phyloP scores from a whole-genome alignment of 176 grass and related monocot species.

The Raddia distichophylla region DNA sequence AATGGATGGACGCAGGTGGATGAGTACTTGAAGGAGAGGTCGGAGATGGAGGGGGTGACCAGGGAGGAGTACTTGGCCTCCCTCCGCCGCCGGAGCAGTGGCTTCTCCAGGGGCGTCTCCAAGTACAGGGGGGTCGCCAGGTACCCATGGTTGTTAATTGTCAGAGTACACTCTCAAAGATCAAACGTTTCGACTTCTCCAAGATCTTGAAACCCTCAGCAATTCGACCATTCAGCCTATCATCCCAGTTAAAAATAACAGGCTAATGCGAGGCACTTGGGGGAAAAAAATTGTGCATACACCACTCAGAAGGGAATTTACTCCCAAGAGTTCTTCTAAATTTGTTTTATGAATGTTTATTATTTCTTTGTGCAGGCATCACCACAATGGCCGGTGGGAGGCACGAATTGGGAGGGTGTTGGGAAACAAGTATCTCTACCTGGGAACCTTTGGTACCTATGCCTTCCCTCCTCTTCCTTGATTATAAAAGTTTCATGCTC shows the following conservation, averaged over 20 bases:
- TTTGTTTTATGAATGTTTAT: background rate
- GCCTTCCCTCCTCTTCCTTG: background rate
- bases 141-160: background rate
- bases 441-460: conserved; percentile 80
- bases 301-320: too few relatives aligned
- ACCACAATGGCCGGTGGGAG: conserved; percentile 94
- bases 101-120: conserved; percentile 94
- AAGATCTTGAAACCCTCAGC: too few relatives aligned
- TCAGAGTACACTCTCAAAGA: too few relatives aligned
- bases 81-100: conserved; percentile 85
- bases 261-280: too few relatives aligned
- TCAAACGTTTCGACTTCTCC: background rate
- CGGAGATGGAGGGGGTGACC: conserved; percentile 69
- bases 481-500: conserved; percentile 19
- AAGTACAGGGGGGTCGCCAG: conserved; percentile 99
- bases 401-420: conserved; percentile 79
- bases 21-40: conserved; percentile 62
- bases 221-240: too few relatives aligned
- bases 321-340: background rate
- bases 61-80: conserved; percentile 80
- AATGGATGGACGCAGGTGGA: conserved; percentile 51
- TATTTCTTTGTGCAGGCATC: conserved; percentile 56
- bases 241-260: too few relatives aligned
- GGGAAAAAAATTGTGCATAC: too few relatives aligned
- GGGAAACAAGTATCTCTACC: conserved; percentile 91